A percentile compares a stretch with the other conserved stretches of the same genome.
These are phyloP conservation scores for Vanilla planifolia DNA, from an alignment of 106 monocot species.

Conservation along the genomic window DNA sequence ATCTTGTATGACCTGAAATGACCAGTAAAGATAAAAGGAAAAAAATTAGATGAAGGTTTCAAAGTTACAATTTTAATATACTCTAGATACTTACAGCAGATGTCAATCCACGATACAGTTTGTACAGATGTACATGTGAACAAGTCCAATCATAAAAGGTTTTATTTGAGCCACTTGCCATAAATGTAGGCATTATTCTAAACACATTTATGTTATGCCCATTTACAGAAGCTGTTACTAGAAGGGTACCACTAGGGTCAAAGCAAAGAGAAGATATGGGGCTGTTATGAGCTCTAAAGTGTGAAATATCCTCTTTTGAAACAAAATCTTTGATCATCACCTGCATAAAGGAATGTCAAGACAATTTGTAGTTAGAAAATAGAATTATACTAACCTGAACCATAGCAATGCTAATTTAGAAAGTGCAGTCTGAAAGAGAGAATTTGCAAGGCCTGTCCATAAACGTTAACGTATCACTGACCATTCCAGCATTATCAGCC, in stretches of 20 bases:
- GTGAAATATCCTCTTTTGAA: constrained; percentile 75
- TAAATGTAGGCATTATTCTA: constrained; percentile 62
- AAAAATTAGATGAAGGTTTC: neutral
- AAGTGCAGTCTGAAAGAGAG: neutral
- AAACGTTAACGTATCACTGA: constrained; percentile 15
- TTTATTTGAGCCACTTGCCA: constrained; percentile 46
- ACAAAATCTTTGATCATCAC: constrained; percentile 87
- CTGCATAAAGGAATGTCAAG: constrained; percentile 27
- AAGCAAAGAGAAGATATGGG: constrained; percentile 97
- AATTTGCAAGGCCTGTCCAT: neutral
- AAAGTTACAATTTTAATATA: neutral
- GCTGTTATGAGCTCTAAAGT: constrained; percentile 91
- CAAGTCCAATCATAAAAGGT: constrained; percentile 72
- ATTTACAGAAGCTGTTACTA: constrained; percentile 89
- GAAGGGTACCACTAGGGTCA: constrained; percentile 90
- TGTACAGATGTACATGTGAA: constrained; percentile 92
- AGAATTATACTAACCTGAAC: neutral
- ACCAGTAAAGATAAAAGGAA: neutral
- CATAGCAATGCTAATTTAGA: neutral
- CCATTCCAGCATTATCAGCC: constrained; percentile 95
- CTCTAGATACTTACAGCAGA: constrained; percentile 54
- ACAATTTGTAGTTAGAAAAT: neutral
- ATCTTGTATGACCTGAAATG: constrained; percentile 87
- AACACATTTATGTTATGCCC: constrained; percentile 97
- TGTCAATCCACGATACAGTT: constrained; percentile 91